Conservation (phyloP, 495 filamentous ascomycete species). For the Jackrogersella multiformis region DNA sequence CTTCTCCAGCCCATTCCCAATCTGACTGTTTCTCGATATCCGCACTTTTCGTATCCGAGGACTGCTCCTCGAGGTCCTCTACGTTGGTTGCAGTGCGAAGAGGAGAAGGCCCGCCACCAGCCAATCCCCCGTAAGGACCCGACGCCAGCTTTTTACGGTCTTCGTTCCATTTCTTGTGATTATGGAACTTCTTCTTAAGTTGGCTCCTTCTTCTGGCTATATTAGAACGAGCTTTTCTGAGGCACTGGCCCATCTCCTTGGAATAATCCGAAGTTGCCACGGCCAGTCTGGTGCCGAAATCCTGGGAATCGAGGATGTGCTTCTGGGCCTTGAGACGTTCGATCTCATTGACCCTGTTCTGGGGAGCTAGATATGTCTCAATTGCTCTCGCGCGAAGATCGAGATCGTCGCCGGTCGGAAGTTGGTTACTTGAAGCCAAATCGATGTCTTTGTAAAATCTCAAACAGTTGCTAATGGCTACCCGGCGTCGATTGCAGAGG, state of each 20-base stretch:
- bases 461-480: neutral
- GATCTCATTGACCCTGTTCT: neutral
- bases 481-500: neutral
- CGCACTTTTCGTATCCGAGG: too few relatives aligned
- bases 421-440: too few relatives aligned
- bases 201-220: neutral
- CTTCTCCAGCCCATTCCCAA: neutral
- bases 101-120: neutral
- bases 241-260: too few relatives aligned
- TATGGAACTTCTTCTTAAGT: neutral
- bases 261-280: too few relatives aligned
- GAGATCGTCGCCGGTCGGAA: too few relatives aligned
- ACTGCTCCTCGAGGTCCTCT: neutral
- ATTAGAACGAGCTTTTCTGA: neutral
- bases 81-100: neutral
- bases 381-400: too few relatives aligned
- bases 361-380: too few relatives aligned
- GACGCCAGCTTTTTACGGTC: neutral
- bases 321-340: neutral
- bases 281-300: neutral
- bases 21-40: neutral
- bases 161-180: neutral
- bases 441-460: neutral
- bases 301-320: too few relatives aligned
- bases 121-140: neutral